Conservation (phyloP, 371 early-diverging fungal genomes). For the Nosema granulosis region DNA sequence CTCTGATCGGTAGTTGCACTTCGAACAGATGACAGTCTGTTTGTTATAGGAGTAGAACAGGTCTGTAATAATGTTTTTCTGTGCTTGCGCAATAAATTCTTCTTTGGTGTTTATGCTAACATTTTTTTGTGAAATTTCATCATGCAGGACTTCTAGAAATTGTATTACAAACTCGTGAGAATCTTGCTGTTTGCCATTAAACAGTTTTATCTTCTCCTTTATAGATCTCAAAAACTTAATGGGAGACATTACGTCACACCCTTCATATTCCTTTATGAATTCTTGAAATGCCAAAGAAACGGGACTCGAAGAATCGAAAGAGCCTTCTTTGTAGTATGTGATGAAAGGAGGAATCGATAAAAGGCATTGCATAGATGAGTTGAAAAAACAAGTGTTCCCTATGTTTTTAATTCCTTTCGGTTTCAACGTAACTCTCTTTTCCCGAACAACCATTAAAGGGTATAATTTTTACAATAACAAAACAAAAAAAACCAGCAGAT, state of each 20-base stretch:
- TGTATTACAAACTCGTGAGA: conserved; percentile 56
- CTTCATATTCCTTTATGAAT: conserved; percentile 54
- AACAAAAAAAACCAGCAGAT: too few species aligned
- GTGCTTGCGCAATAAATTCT: conserved; percentile 20
- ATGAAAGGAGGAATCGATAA: conserved; percentile 42
- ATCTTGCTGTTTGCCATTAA: conserved; percentile 63
- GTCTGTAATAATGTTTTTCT: conserved; percentile 36
- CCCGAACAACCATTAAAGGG: conserved; percentile 42
- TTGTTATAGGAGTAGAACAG: conserved; percentile 37
- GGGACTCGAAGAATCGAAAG: conserved; percentile 30
- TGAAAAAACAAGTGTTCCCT: conserved; percentile 64
- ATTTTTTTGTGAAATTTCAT: conserved; percentile 34
- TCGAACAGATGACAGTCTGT: conserved; percentile 33
- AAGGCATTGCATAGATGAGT: conserved; percentile 59
- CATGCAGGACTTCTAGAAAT: conserved; percentile 42
- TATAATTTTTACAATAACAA: too few species aligned
- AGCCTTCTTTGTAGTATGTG: conserved; percentile 23
- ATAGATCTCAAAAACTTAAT: conserved; percentile 37
- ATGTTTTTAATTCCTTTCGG: conserved; percentile 56
- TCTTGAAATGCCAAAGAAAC: conserved; percentile 52
- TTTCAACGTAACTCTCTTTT: conserved; percentile 10
- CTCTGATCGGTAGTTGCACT: conserved; percentile 20
- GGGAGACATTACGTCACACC: conserved; percentile 34
- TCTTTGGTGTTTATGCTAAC: conserved; percentile 6
- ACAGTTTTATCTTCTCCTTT: conserved; percentile 45